phyloP scores from a whole-genome alignment of 805 yeast species.

The Yamadazyma philogaea region DNA sequence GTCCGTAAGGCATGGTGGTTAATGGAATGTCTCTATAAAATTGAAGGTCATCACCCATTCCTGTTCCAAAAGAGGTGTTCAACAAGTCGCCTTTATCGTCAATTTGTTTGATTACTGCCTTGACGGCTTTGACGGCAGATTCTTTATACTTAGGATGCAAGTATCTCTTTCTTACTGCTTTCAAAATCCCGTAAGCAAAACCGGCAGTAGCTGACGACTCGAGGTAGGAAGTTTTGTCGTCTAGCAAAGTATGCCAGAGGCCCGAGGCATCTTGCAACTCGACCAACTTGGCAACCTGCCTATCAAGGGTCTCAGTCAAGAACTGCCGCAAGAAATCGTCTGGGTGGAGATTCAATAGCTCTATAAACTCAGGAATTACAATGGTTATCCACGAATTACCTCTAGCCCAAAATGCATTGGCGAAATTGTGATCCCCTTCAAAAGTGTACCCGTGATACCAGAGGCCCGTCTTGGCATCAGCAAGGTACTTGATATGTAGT shows the following conservation, averaged over 20 bases:
- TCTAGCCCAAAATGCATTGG: conserved; percentile 34
- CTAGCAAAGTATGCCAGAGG: conserved; percentile 32
- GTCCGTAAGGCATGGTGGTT: conserved; percentile 35
- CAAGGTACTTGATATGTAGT: conserved; percentile 28
- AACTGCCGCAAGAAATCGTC: conserved; percentile 27
- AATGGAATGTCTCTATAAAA: conserved; percentile 33
- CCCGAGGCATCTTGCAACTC: conserved; percentile 28
- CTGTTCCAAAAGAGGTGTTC: conserved; percentile 36
- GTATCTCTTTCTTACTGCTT: conserved; percentile 26
- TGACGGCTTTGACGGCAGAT: conserved; percentile 27
- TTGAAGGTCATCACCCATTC: conserved; percentile 31
- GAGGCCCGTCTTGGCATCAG: conserved; percentile 28
- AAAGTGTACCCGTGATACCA: conserved; percentile 34
- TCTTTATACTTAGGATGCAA: conserved; percentile 21
- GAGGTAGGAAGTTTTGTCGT: conserved; percentile 26
- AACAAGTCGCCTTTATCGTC: conserved; percentile 29
- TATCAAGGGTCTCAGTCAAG: conserved; percentile 26
- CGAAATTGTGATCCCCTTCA: conserved; percentile 23
- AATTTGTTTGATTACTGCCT: conserved; percentile 27
- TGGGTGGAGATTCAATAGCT: conserved; percentile 22
- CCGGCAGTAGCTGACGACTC: conserved; percentile 37
- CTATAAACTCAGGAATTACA: conserved; percentile 35
- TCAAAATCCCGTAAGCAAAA: conserved; percentile 34
- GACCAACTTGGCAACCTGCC: conserved; percentile 26
- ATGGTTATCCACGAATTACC: conserved; percentile 38